Evolutionary conservation across 768 basidiomycete species (phyloP).

Genomic region (Termitomyces sp.): DNA sequence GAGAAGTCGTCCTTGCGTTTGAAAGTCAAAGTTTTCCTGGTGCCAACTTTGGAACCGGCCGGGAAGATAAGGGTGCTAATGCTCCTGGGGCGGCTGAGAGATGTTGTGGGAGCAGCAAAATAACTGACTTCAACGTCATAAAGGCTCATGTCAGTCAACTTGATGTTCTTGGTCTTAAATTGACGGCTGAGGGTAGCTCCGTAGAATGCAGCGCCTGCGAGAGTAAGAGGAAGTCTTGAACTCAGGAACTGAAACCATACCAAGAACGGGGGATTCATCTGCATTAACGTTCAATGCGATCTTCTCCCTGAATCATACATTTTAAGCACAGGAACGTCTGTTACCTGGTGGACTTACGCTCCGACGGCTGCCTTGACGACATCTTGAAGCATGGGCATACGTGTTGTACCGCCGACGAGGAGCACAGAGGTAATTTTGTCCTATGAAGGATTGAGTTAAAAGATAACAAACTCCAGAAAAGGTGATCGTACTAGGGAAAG

Average conservation of each 20-base stretch:
- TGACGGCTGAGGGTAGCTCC: slow-evolving; percentile 85
- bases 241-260: slow-evolving; percentile 21
- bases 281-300: slow-evolving; percentile 95
- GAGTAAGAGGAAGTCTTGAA: slow-evolving; percentile 3
- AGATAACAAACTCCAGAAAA: not conserved
- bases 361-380: slow-evolving; percentile 76
- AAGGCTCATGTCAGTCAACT: slow-evolving; percentile 64
- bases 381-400: slow-evolving; percentile 88
- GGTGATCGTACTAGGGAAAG: slow-evolving; percentile 51
- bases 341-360: slow-evolving; percentile 41
- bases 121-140: slow-evolving; percentile 82
- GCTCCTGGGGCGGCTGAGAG: slow-evolving; percentile 50
- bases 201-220: slow-evolving; percentile 73
- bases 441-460: slow-evolving; percentile 29
- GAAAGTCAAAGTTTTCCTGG: slow-evolving; percentile 83
- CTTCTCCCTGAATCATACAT: slow-evolving; percentile 45
- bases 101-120: slow-evolving; percentile 50
- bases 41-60: slow-evolving; percentile 65
- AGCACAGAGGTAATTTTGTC: slow-evolving; percentile 83
- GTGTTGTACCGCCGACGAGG: slow-evolving; percentile 84
- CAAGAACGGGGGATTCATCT: slow-evolving; percentile 93
- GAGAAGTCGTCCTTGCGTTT: slow-evolving; percentile 81
- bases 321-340: not conserved
- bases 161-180: slow-evolving; percentile 94
- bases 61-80: slow-evolving; percentile 79